These are phyloP conservation scores for Lactifluus volemus DNA, from an alignment of 768 basidiomycete genomes.

Conservation along the genomic window DNA sequence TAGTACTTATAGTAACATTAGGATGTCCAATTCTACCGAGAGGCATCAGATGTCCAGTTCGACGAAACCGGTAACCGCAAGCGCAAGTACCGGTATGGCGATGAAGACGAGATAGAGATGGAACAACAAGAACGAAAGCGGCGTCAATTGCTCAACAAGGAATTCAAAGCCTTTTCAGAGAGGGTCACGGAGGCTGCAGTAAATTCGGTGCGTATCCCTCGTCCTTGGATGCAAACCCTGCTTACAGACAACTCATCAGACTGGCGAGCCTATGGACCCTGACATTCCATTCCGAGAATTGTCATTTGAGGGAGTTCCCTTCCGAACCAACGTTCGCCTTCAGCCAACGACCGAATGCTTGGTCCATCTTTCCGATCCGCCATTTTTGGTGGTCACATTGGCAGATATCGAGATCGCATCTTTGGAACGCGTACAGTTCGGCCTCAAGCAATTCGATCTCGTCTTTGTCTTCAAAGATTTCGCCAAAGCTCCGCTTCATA, in stretches of 20 bases:
- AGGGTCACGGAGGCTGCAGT: slow-evolving; percentile 82
- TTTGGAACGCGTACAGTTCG: slow-evolving; percentile 93
- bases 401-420: slow-evolving; percentile 95
- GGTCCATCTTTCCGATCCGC: slow-evolving; percentile 89
- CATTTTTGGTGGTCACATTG: slow-evolving; percentile 92
- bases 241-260: slow-evolving; percentile 30
- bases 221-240: background rate
- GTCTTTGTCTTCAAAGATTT: slow-evolving; percentile 98
- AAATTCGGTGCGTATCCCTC: slow-evolving; percentile 46
- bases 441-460: slow-evolving; percentile 93
- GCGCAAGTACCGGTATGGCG: slow-evolving; percentile 92
- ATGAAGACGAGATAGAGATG: slow-evolving; percentile 98
- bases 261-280: slow-evolving; percentile 80
- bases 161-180: slow-evolving; percentile 89
- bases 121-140: slow-evolving; percentile 95
- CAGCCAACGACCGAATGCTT: slow-evolving; percentile 97
- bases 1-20: slow-evolving; percentile 25
- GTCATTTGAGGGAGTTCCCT: slow-evolving; percentile 94
- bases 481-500: slow-evolving; percentile 82
- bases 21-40: slow-evolving; percentile 98
- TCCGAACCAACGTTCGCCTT: slow-evolving; percentile 87
- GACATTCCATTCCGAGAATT: slow-evolving; percentile 97
- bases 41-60: slow-evolving; percentile 95
- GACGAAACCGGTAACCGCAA: slow-evolving; percentile 99
- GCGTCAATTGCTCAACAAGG: slow-evolving; percentile 81